These are phyloP conservation scores for Microthlaspi erraticum DNA, from an alignment of 345 rosid genomes.

Conservation along the genomic window DNA sequence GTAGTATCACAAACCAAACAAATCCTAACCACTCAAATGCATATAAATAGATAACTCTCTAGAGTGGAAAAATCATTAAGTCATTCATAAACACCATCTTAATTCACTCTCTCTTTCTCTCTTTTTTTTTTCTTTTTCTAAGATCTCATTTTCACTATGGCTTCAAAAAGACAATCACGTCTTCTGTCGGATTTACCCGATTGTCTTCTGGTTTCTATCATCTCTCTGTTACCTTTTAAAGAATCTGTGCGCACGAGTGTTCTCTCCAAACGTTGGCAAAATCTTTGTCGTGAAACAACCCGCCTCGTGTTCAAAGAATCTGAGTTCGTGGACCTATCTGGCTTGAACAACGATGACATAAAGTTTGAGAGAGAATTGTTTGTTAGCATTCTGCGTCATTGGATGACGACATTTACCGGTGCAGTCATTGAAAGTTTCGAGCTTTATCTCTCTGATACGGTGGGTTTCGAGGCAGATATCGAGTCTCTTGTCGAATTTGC, in stretches of 20 bases:
- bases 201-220: constrained; percentile 8
- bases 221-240: constrained; percentile 19
- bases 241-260: constrained; percentile 29
- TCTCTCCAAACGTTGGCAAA: constrained; percentile 25
- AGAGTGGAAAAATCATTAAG: background rate
- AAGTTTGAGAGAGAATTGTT: background rate
- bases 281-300: constrained; percentile 19
- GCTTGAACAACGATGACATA: background rate
- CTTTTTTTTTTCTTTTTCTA: background rate
- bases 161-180: background rate
- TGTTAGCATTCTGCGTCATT: background rate
- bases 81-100: background rate
- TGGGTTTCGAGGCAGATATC: constrained; percentile 5
- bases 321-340: constrained; percentile 2
- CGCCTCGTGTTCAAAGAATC: constrained; percentile 32
- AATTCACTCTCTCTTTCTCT: background rate
- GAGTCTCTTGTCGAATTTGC: constrained; percentile 21
- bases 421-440: constrained; percentile 10
- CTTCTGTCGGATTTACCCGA: background rate
- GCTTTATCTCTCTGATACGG: constrained; percentile 2
- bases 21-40: background rate
- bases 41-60: constrained; percentile 14
- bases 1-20: background rate
- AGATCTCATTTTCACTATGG: constrained; percentile 9
- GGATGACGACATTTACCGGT: constrained; percentile 18